These are phyloP conservation scores for Tolypocladium amazonense DNA, from an alignment of 2,329 filamentous ascomycete genomes.

Conservation along the genomic window DNA sequence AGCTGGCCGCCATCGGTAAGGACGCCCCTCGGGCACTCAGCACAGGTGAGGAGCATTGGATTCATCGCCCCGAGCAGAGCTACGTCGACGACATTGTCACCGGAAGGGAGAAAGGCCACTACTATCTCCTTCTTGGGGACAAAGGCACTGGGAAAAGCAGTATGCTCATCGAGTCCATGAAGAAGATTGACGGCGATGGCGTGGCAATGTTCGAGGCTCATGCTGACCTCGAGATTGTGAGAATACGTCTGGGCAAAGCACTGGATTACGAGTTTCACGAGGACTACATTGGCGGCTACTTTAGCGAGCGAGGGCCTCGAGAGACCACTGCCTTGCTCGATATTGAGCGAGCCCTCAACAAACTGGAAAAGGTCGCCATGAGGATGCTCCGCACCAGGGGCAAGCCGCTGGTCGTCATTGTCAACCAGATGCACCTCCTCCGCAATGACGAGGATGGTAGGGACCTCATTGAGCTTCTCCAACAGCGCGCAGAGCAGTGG, in stretches of 20 bases:
- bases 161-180: constrained; percentile 93
- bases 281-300: constrained; percentile 93
- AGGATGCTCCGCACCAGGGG: constrained; percentile 49
- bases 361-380: constrained; percentile 90
- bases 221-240: constrained; percentile 88
- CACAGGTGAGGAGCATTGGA: constrained; percentile 48
- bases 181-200: constrained; percentile 77
- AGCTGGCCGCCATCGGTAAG: constrained; percentile 59
- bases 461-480: constrained; percentile 85
- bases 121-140: constrained; percentile 85
- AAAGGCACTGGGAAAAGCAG: constrained; percentile 96
- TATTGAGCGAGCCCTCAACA: constrained; percentile 95
- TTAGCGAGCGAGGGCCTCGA: constrained; percentile 84
- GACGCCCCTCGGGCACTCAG: constrained; percentile 35
- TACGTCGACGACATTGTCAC: constrained; percentile 74
- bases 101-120: constrained; percentile 66
- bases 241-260: constrained; percentile 83
- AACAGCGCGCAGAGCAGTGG: constrained; percentile 95
- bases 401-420: constrained; percentile 76
- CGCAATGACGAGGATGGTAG: constrained; percentile 88
- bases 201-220: constrained; percentile 96
- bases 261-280: constrained; percentile 96
- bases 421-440: constrained; percentile 88
- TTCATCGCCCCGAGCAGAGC: constrained; percentile 70
- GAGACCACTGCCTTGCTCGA: constrained; percentile 89